phyloP scores from a whole-genome alignment of 1,284 basidiomycete species.

The Agaricales sp. region DNA sequence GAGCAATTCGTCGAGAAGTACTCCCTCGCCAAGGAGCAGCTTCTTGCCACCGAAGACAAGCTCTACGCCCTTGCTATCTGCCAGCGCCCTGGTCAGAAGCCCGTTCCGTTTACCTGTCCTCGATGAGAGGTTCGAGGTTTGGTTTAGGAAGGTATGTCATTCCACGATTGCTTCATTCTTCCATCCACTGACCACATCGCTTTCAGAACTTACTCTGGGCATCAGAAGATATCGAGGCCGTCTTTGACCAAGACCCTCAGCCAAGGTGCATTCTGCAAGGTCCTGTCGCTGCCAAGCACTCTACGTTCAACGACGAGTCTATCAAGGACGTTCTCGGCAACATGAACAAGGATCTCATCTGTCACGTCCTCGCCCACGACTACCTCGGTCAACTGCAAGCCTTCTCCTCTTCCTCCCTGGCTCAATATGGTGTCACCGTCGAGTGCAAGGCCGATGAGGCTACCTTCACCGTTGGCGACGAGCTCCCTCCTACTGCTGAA shows the following conservation, averaged over 20 bases:
- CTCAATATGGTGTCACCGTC: conserved; percentile 34
- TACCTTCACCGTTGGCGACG: conserved; percentile 46
- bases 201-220: conserved; percentile 92
- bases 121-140: conserved; percentile 88
- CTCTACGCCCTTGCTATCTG: conserved; percentile 93
- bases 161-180: conserved; percentile 4
- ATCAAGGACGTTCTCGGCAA: conserved; percentile 87
- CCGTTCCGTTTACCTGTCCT: conserved; percentile 98
- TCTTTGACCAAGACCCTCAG: conserved; percentile 97
- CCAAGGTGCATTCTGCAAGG: conserved; percentile 97
- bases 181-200: conserved; percentile 12
- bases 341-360: conserved; percentile 71
- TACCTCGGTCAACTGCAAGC: conserved; percentile 65
- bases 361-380: conserved; percentile 80
- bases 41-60: conserved; percentile 91
- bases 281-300: conserved; percentile 87
- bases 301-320: conserved; percentile 85
- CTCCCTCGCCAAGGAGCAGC: conserved; percentile 72
- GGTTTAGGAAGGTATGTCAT: conserved; percentile 88
- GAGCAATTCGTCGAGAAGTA: conserved; percentile 82
- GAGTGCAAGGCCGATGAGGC: conserved; percentile 34
- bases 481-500: conserved; percentile 47
- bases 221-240: conserved; percentile 96
- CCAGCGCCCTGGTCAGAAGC: conserved; percentile 95
- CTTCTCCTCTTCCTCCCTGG: conserved; percentile 22